Percentiles rank a stretch among this genome's conserved stretches.
Conservation (phyloP, 2,329 filamentous ascomycete species). For the Curvularia spicifera region DNA sequence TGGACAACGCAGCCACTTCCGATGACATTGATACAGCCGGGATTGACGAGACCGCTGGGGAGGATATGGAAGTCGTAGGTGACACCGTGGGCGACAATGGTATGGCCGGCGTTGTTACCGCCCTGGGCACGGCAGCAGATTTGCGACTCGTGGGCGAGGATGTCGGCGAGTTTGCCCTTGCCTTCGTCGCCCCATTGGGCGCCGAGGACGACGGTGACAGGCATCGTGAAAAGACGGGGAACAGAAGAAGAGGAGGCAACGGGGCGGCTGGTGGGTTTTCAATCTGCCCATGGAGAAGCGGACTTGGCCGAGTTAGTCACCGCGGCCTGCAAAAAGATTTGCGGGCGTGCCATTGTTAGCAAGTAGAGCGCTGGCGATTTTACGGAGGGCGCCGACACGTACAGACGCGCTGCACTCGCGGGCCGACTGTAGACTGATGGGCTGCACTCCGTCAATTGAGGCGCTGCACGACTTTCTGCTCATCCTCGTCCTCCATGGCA, state of each 20-base stretch:
- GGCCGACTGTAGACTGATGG: background rate
- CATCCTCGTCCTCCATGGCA: background rate
- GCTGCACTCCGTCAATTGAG: background rate
- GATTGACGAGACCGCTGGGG: slow-evolving; percentile 72
- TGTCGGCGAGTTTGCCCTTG: slow-evolving; percentile 67
- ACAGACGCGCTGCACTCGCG: background rate
- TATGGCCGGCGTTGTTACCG: slow-evolving; percentile 64
- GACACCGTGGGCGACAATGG: slow-evolving; percentile 53
- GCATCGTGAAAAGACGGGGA: slow-evolving; percentile 39
- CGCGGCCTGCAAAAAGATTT: slow-evolving; percentile 35
- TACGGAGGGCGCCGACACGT: background rate
- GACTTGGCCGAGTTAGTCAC: slow-evolving; percentile 25
- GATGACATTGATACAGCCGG: slow-evolving; percentile 73
- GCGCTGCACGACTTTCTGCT: background rate
- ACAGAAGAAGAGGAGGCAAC: slow-evolving; percentile 15
- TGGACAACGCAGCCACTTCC: slow-evolving; percentile 71
- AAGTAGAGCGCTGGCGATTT: background rate
- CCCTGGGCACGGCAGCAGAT: slow-evolving; percentile 66
- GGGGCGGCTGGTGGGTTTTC: slow-evolving; percentile 31
- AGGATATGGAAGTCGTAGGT: slow-evolving; percentile 55
- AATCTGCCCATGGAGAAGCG: slow-evolving; percentile 24
- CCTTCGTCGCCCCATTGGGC: slow-evolving; percentile 67
- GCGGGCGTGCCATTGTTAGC: slow-evolving; percentile 18
- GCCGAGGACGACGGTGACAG: slow-evolving; percentile 65
- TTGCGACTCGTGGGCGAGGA: slow-evolving; percentile 59